phyloP scores from a whole-genome alignment of 345 rosid genomes.

The Citrus australasica region DNA sequence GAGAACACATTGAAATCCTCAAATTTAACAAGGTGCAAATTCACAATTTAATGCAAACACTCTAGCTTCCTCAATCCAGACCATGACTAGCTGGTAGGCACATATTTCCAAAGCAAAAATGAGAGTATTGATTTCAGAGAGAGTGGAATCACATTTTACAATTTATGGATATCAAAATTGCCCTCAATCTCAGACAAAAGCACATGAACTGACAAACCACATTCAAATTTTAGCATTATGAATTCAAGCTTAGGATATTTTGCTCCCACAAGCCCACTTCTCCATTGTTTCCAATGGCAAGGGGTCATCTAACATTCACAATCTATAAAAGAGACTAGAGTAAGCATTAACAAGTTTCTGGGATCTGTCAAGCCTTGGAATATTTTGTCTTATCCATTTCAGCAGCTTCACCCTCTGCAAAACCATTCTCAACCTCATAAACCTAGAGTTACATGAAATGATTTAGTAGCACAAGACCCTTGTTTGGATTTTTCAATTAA shows the following conservation, averaged over 20 bases:
- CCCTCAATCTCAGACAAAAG: neutral
- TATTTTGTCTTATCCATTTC: neutral
- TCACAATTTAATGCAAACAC: neutral
- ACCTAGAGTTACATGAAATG: neutral
- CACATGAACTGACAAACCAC: neutral
- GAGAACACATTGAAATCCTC: neutral
- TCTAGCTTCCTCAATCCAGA: neutral
- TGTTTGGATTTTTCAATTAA: neutral
- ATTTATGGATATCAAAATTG: neutral
- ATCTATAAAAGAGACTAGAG: neutral
- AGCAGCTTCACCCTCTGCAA: too few relatives aligned
- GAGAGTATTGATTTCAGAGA: neutral
- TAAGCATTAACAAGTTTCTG: slow-evolving; percentile 1
- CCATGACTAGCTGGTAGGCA: neutral
- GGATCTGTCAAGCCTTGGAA: neutral
- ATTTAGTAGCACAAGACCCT: neutral
- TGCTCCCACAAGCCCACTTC: neutral
- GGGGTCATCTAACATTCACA: neutral
- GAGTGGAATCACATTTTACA: neutral
- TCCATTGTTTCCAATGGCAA: neutral
- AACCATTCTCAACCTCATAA: neutral
- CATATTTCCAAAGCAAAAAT: neutral
- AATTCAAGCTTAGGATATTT: neutral
- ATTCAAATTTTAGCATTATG: neutral
- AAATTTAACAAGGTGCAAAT: neutral